phyloP scores from a whole-genome alignment of 768 basidiomycete genomes.

The Lentinus brumalis region DNA sequence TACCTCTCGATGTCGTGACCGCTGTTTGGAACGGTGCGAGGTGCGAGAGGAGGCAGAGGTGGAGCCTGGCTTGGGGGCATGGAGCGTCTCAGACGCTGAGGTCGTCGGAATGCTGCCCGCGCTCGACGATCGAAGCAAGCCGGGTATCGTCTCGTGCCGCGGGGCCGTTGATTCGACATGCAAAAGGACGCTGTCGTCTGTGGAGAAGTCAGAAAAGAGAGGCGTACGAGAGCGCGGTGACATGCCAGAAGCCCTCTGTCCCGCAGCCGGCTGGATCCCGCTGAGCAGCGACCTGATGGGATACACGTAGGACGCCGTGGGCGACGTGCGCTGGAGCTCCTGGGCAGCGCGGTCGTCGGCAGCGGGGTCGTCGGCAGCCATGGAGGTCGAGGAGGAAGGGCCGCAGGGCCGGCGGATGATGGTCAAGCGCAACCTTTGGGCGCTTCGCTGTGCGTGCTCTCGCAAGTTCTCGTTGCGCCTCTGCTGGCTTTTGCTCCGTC shows the following conservation, averaged over 20 bases:
- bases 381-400: background rate
- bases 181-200: slow-evolving; percentile 11
- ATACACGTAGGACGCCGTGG: slow-evolving; percentile 24
- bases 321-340: background rate
- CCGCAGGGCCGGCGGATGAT: background rate
- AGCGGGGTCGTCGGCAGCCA: background rate
- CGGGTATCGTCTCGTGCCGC: background rate
- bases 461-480: too few species aligned
- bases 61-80: background rate
- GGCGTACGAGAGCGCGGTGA: background rate
- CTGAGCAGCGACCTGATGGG: slow-evolving; percentile 38
- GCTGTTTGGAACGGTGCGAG: too few species aligned
- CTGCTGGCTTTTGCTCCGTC: too few species aligned
- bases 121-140: slow-evolving; percentile 1
- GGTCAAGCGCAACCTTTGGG: background rate
- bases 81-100: background rate
- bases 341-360: too few species aligned
- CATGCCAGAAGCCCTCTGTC: slow-evolving; percentile 1
- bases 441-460: too few species aligned
- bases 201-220: slow-evolving; percentile 4
- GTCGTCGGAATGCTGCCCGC: slow-evolving; percentile 1
- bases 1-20: too few species aligned
- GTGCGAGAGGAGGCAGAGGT: too few species aligned
- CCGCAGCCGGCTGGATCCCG: slow-evolving; percentile 27
- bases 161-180: background rate